Base-by-base conservation (phyloP, 2,329 filamentous ascomycete species). In the Fusarium chaquense region DNA sequence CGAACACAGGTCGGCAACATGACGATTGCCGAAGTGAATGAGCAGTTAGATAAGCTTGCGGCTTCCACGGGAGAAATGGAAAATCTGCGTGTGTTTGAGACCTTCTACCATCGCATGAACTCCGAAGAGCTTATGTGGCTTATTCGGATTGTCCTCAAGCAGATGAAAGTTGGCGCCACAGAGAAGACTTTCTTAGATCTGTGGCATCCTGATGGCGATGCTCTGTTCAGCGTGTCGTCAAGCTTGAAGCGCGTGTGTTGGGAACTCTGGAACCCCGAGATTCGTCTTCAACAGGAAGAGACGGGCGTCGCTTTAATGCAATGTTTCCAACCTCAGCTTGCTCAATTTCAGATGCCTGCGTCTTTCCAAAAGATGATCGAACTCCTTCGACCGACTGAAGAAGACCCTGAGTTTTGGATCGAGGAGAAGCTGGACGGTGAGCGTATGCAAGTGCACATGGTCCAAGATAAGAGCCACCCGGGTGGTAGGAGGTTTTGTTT, bases 381-480 rank as follows among this genome's bases (percentile, higher is more conserved):
- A 20, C 89, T 86, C 57, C 80, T 91, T 80, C 87, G 88, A 3
- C 84, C 86, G 0, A 90, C 88, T 0, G 87, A 90, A 26, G 89
- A 93, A 0, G 90, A 97, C 54, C 83, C 86, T 0, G 89, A 91
- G 11, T 99, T 97, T 76, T 98, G 94, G 94, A 96, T 98, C 49
- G 96, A 99, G 78, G 96, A 99, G 81, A 99, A 99, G 79, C 84
- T 99, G 11, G 96, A 99, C 72, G 96, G 96, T 2, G 96, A 99
- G 80, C 89, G 96, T 28, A 98, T 99, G 91, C 96, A 99, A 78
- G 86, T 99, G 77, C 96, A 99, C 78, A 94, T 98, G 91, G 80
- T 88, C 15, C 85, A 91, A 60, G 93, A 98, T 70, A 82, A 89
- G 5, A 80, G 79, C 1, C 82, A 89, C 1, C 86, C 88, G 0